These are phyloP conservation scores for Candida odintsovae DNA, from an alignment of 805 yeast genomes.

Conservation along the genomic window DNA sequence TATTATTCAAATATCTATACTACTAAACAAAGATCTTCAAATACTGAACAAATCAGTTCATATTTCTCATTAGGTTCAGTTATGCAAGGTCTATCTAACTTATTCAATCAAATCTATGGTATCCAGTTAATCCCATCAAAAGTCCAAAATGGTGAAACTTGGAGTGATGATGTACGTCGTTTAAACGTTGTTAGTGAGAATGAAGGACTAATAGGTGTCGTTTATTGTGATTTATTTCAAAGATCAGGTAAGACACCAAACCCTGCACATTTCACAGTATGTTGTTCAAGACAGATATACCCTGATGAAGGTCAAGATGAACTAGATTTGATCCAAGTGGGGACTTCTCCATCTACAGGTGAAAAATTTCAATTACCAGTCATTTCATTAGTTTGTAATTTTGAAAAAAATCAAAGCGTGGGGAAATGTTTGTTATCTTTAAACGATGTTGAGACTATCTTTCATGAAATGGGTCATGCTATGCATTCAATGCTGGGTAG, in stretches of 20 bases:
- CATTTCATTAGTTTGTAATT: slow-evolving; percentile 84
- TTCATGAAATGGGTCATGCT: slow-evolving; percentile 99
- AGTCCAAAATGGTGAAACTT: slow-evolving; percentile 68
- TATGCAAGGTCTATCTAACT: slow-evolving; percentile 70
- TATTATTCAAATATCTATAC: slow-evolving; percentile 39
- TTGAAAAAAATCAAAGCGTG: slow-evolving; percentile 38
- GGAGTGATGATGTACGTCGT: slow-evolving; percentile 84
- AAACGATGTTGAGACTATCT: slow-evolving; percentile 85
- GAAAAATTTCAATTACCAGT: slow-evolving; percentile 77
- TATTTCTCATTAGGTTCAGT: slow-evolving; percentile 84
- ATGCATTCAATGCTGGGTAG: slow-evolving; percentile 96
- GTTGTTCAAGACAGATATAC: slow-evolving; percentile 81
- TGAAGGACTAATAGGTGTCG: slow-evolving; percentile 65
- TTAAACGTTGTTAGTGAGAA: slow-evolving; percentile 65
- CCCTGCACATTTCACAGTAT: slow-evolving; percentile 95
- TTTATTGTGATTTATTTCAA: slow-evolving; percentile 84
- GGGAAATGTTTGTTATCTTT: slow-evolving; percentile 57
- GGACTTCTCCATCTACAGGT: slow-evolving; percentile 30
- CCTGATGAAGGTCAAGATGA: slow-evolving; percentile 42
- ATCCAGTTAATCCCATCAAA: slow-evolving; percentile 65
- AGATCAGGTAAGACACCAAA: slow-evolving; percentile 68
- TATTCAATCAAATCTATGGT: slow-evolving; percentile 71
- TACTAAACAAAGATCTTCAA: slow-evolving; percentile 27
- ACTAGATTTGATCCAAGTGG: slow-evolving; percentile 28
- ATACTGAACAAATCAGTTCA: slow-evolving; percentile 47